A percentile compares a stretch with the other conserved stretches of the same genome.
Conservation (phyloP, 495 filamentous ascomycete species). For the Penicillium longicatenatum region DNA sequence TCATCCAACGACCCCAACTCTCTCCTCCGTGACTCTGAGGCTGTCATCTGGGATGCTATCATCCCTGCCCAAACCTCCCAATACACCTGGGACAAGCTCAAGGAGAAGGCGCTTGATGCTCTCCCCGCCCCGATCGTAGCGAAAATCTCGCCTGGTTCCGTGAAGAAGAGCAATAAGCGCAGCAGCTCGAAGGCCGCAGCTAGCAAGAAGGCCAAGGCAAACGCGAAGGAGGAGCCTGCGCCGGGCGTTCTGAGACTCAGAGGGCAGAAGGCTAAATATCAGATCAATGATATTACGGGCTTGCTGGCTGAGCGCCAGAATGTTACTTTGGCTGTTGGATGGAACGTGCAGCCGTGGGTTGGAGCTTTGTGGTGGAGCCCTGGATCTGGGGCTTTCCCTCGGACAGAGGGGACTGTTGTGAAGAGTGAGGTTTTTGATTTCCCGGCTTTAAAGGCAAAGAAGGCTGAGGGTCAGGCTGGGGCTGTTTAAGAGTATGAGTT, state of each 20-base stretch:
- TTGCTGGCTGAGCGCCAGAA: constrained; percentile 68
- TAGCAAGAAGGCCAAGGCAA: constrained; percentile 17
- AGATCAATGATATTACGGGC: constrained; percentile 83
- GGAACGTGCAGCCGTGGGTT: constrained; percentile 98
- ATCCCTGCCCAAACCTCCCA: constrained; percentile 69
- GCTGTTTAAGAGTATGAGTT: constrained; percentile 5
- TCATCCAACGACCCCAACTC: constrained; percentile 39
- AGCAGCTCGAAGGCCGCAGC: constrained; percentile 22
- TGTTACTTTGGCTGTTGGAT: constrained; percentile 77
- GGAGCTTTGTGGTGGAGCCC: constrained; percentile 79
- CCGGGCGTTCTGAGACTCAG: constrained; percentile 70
- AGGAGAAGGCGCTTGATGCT: constrained; percentile 22
- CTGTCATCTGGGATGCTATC: constrained; percentile 94
- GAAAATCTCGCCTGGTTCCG: constrained; percentile 12
- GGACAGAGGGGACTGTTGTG: constrained; percentile 65
- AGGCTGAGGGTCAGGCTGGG: constrained; percentile 21
- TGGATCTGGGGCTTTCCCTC: constrained; percentile 52
- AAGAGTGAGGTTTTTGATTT: constrained; percentile 69
- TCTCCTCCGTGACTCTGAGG: constrained; percentile 55
- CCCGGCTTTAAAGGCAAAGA: constrained; percentile 65
- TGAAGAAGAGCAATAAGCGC: constrained; percentile 14
- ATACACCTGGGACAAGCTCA: constrained; percentile 48
- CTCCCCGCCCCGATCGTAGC: constrained; percentile 22
- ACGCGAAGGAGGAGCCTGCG: constrained; percentile 22
- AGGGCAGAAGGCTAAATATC: constrained; percentile 88